phyloP scores from a whole-genome alignment of 345 rosid genomes.

The Bruguiera sexangula region DNA sequence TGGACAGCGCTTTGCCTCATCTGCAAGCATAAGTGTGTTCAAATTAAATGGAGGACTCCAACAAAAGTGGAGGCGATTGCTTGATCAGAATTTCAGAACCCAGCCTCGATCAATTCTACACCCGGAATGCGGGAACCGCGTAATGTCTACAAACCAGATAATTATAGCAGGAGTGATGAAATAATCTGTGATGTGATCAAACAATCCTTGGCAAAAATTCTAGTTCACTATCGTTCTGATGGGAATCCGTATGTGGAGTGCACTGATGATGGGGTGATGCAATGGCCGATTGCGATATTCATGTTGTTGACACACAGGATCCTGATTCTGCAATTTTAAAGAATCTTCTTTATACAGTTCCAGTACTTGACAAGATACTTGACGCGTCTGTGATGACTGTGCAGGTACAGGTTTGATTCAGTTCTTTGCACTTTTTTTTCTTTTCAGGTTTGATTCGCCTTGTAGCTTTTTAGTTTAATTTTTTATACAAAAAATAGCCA shows the following conservation, averaged over 20 bases:
- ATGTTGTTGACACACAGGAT: not conserved
- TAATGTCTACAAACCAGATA: slow-evolving; percentile 7
- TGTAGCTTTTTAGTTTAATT: too few relatives aligned
- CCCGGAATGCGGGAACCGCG: slow-evolving; percentile 6
- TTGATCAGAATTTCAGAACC: not conserved
- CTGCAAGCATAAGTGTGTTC: too few relatives aligned
- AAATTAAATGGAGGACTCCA: too few relatives aligned
- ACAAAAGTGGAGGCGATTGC: too few relatives aligned
- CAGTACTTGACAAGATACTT: not conserved
- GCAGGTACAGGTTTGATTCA: not conserved
- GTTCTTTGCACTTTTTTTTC: not conserved
- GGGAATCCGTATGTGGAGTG: slow-evolving; percentile 22
- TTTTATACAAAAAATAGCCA: slow-evolving; percentile 9
- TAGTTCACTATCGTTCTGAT: slow-evolving; percentile 17
- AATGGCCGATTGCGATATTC: not conserved
- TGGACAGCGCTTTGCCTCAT: too few relatives aligned
- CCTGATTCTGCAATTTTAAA: not conserved
- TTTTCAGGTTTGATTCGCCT: too few relatives aligned
- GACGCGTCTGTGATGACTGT: not conserved
- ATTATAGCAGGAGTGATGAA: slow-evolving; percentile 2
- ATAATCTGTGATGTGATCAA: slow-evolving; percentile 9
- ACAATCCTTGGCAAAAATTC: slow-evolving; percentile 22
- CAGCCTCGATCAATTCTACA: slow-evolving; percentile 20
- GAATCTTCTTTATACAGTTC: not conserved
- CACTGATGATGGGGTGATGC: slow-evolving; percentile 10